Percentiles rank a stretch among this genome's conserved stretches.
Evolutionary conservation across 495 filamentous ascomycete genomes (phyloP).

Genomic region (Trichoderma orchidacearum): DNA sequence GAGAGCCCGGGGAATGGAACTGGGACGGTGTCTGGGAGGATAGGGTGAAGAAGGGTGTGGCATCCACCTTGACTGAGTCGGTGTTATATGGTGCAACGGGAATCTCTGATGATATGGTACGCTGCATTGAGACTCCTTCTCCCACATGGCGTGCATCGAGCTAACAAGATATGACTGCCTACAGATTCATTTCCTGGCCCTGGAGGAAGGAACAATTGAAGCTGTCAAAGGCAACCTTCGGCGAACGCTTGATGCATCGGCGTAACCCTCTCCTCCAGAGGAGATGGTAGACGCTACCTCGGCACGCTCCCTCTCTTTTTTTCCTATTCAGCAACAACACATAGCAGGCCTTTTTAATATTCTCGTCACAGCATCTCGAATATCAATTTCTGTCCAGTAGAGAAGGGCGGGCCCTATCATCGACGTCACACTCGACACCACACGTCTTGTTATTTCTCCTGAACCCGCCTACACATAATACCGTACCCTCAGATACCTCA

Average conservation of each 20-base stretch:
- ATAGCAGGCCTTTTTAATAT: no score
- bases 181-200: conserved; percentile 56
- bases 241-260: conserved; percentile 28
- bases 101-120: conserved; percentile 56
- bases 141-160: no score
- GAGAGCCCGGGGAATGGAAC: conserved; percentile 74
- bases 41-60: conserved; percentile 61
- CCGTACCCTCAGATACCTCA: no score
- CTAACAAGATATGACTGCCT: neutral
- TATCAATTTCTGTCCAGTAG: no score
- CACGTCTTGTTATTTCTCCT: no score
- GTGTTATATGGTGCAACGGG: conserved; percentile 55
- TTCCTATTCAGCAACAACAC: no score
- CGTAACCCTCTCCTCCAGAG: conserved; percentile 4
- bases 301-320: no score
- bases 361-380: neutral
- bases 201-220: conserved; percentile 46
- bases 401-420: no score
- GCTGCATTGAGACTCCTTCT: no score
- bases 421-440: no score
- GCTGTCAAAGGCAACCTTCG: conserved; percentile 47
- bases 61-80: conserved; percentile 60
- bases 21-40: conserved; percentile 94
- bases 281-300: no score
- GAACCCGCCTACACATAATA: no score